phyloP scores from a whole-genome alignment of 2,329 filamentous ascomycete species.

The Metarhizium anisopliae region DNA sequence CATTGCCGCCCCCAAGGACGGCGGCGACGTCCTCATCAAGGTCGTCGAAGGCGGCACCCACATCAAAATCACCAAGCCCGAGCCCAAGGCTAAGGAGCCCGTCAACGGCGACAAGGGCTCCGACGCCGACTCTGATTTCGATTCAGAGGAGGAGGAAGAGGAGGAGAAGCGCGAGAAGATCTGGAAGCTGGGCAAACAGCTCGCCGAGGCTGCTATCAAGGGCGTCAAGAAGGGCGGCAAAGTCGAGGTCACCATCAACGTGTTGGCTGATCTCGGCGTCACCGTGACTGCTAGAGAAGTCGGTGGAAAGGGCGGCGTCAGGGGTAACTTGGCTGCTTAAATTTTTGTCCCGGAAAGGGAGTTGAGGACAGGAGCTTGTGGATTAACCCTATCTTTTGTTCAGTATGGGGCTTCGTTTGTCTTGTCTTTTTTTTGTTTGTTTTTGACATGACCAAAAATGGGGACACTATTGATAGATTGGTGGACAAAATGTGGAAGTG shows the following conservation, averaged over 20 bases:
- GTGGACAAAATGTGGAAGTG: background rate
- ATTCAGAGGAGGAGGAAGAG: slow-evolving; percentile 69
- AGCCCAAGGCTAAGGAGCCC: slow-evolving; percentile 65
- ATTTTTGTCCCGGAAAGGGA: background rate
- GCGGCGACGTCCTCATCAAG: slow-evolving; percentile 81
- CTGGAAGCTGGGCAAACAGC: slow-evolving; percentile 75
- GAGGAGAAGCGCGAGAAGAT: slow-evolving; percentile 85
- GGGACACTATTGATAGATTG: background rate
- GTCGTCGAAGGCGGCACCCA: slow-evolving; percentile 81
- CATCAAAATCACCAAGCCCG: slow-evolving; percentile 87
- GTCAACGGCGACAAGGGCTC: slow-evolving; percentile 56
- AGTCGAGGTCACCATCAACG: slow-evolving; percentile 89
- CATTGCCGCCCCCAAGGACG: slow-evolving; percentile 65
- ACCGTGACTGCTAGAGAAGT: slow-evolving; percentile 78
- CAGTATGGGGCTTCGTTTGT: background rate
- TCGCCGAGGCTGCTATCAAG: slow-evolving; percentile 80
- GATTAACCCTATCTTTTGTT: background rate
- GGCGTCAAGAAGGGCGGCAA: slow-evolving; percentile 81
- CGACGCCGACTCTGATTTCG: slow-evolving; percentile 46
- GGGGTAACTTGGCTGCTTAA: slow-evolving; percentile 42
- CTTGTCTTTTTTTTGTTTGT: background rate
- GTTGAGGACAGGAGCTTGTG: background rate
- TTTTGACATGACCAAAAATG: background rate
- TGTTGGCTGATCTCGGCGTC: slow-evolving; percentile 69
- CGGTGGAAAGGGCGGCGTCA: slow-evolving; percentile 75